Conservation (phyloP, 2,329 filamentous ascomycete species). For the Rasamsonia emersonii region DNA sequence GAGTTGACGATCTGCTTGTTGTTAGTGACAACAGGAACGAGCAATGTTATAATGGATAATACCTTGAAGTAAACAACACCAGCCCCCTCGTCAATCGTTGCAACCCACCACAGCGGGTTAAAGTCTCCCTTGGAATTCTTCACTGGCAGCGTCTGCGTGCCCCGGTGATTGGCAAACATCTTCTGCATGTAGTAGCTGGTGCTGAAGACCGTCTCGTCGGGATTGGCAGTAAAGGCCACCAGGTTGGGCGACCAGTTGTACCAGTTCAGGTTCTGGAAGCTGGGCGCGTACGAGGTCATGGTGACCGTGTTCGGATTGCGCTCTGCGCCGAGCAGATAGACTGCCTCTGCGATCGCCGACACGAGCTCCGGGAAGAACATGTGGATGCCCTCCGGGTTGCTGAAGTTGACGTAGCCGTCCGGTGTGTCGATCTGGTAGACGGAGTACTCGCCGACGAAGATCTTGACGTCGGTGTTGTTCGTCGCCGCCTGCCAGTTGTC, state of each 20-base stretch:
- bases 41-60: no score
- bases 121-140: no score
- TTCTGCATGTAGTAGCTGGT: no score
- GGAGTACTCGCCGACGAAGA: slow-evolving; percentile 29
- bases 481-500: slow-evolving; percentile 35
- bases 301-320: slow-evolving; percentile 37
- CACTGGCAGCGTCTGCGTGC: no score
- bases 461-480: slow-evolving; percentile 18
- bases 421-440: slow-evolving; percentile 22
- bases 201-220: no score
- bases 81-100: no score
- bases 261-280: slow-evolving; percentile 12
- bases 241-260: slow-evolving; percentile 10
- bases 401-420: slow-evolving; percentile 41
- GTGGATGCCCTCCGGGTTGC: slow-evolving; percentile 26
- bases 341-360: slow-evolving; percentile 52
- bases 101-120: no score
- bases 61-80: no score
- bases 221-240: slow-evolving; percentile 3
- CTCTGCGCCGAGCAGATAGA: slow-evolving; percentile 56
- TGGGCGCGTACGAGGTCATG: slow-evolving; percentile 10
- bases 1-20: no score
- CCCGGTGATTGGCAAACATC: no score
- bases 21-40: no score
- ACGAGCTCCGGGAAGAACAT: slow-evolving; percentile 45